phyloP scores from a whole-genome alignment of 305 asterid genomes.

The Coffea humblotiana region DNA sequence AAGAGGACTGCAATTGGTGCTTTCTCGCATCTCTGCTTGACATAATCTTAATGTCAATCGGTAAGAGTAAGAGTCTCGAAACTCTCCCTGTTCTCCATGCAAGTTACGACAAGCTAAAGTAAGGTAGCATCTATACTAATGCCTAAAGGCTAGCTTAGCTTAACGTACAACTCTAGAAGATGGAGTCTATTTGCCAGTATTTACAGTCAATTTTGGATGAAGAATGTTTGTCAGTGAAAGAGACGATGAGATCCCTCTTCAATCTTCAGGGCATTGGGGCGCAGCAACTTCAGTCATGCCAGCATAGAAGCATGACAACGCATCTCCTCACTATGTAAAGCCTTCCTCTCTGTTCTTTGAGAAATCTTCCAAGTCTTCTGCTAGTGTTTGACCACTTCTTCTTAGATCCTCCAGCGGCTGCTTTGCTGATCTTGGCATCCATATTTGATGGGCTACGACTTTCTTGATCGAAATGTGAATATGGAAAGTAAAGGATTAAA shows the following conservation, averaged over 20 bases:
- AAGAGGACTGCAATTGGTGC: neutral
- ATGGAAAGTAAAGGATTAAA: neutral
- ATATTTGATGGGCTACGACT: neutral
- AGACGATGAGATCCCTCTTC: neutral
- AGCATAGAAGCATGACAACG: conserved; percentile 68
- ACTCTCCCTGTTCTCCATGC: neutral
- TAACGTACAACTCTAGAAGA: neutral
- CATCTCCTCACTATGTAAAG: conserved; percentile 67
- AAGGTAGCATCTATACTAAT: neutral
- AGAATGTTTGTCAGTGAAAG: neutral
- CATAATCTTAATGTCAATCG: neutral
- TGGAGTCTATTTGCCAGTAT: conserved; percentile 2
- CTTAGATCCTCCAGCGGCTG: conserved; percentile 39
- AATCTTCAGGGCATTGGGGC: neutral
- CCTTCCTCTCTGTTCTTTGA: conserved; percentile 64
- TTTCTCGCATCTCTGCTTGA: neutral
- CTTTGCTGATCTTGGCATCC: conserved; percentile 29
- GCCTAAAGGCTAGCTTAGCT: neutral
- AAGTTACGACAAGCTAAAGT: neutral
- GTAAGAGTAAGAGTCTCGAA: neutral
- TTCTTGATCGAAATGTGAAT: neutral
- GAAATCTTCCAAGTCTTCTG: conserved; percentile 46
- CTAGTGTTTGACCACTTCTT: conserved; percentile 36
- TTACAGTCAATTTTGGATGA: conserved; percentile 9
- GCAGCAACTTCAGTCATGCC: conserved; percentile 46